phyloP scores from a whole-genome alignment of 192 early-diverging fungal genomes.

The Backusella sp. region DNA sequence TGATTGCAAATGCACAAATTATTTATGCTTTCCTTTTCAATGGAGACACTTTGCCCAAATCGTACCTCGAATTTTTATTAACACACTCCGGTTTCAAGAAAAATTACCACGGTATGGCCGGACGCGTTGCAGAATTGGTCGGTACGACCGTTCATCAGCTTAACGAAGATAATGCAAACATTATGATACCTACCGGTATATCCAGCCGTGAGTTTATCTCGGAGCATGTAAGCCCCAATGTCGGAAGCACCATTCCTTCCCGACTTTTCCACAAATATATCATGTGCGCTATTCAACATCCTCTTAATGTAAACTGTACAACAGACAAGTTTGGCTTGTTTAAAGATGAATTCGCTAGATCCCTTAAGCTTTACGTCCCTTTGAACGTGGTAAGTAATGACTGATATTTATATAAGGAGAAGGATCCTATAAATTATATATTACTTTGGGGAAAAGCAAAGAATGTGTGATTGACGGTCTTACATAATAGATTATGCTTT shows the following conservation, averaged over 20 bases:
- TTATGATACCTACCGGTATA: slow-evolving; percentile 46
- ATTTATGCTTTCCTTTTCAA: slow-evolving; percentile 53
- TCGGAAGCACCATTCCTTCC: slow-evolving; percentile 41
- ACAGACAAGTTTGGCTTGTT: slow-evolving; percentile 40
- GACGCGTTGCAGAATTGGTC: slow-evolving; percentile 33
- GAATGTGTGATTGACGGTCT: background rate
- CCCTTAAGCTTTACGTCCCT: slow-evolving; percentile 60
- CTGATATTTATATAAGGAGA: background rate
- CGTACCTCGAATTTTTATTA: slow-evolving; percentile 57
- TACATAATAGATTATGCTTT: slow-evolving; percentile 41
- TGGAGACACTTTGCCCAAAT: slow-evolving; percentile 52
- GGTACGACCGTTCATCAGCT: slow-evolving; percentile 27
- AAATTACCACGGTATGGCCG: slow-evolving; percentile 45
- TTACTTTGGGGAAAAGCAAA: background rate
- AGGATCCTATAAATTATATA: background rate
- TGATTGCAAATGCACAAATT: slow-evolving; percentile 46
- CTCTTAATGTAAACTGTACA: slow-evolving; percentile 50
- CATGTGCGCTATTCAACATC: slow-evolving; percentile 62
- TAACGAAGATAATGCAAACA: slow-evolving; percentile 24
- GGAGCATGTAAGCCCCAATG: slow-evolving; percentile 49
- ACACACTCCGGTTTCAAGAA: slow-evolving; percentile 43
- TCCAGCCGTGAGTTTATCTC: slow-evolving; percentile 53
- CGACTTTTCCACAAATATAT: slow-evolving; percentile 51
- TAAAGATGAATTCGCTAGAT: slow-evolving; percentile 48
- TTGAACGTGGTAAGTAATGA: slow-evolving; percentile 55